A percentile compares a stretch with the other conserved stretches of the same genome.
These are phyloP conservation scores for Podospora sp. DNA, from an alignment of 495 filamentous ascomycete species.

Conservation along the genomic window DNA sequence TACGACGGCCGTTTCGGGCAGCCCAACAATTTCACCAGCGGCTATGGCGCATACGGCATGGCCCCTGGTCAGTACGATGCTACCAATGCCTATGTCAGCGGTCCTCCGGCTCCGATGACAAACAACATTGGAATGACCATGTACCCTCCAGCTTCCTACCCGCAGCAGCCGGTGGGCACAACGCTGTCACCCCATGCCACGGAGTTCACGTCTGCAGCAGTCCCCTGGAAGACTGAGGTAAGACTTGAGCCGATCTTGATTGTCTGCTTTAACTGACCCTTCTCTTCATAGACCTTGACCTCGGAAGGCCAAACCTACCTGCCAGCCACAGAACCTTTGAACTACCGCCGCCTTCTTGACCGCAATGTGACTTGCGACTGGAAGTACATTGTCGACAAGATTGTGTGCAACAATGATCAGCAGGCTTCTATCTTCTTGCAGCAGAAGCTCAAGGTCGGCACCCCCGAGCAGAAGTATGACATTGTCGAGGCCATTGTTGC, in stretches of 20 bases:
- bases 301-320: constrained; percentile 75
- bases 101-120: constrained; percentile 32
- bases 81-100: constrained; percentile 30
- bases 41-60: constrained; percentile 34
- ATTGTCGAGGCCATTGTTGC: constrained; percentile 96
- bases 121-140: constrained; percentile 47
- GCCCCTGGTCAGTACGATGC: constrained; percentile 41
- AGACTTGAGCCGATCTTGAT: constrained; percentile 21
- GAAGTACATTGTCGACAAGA: constrained; percentile 99
- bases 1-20: constrained; percentile 47
- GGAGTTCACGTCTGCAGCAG: constrained; percentile 66
- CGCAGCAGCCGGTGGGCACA: constrained; percentile 64
- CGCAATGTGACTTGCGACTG: constrained; percentile 97
- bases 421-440: constrained; percentile 98
- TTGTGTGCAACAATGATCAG: constrained; percentile 98
- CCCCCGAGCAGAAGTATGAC: constrained; percentile 91
- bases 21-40: constrained; percentile 24
- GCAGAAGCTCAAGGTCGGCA: constrained; percentile 97
- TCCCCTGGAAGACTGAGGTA: constrained; percentile 58
- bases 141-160: constrained; percentile 61
- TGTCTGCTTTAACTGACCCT: constrained; percentile 21
- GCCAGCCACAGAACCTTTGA: constrained; percentile 88
- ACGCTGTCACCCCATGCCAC: constrained; percentile 83
- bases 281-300: constrained; percentile 42
- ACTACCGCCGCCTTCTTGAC: constrained; percentile 93